Base-by-base conservation (phyloP, 495 filamentous ascomycete genomes). In the Neurospora sp. region DNA sequence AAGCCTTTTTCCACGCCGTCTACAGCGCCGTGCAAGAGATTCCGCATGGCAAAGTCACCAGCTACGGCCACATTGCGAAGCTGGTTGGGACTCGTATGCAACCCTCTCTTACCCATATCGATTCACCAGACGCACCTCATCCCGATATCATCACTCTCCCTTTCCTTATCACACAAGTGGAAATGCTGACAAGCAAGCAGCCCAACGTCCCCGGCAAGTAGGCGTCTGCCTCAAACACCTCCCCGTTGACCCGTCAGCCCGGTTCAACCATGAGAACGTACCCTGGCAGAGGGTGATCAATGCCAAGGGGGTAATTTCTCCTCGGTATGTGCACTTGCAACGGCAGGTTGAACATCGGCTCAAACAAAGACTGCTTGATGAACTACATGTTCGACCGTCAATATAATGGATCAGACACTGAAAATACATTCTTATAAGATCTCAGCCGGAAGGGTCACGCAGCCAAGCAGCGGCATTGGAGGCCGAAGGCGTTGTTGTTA, bases 221-320 rank as follows among this genome's bases (percentile, higher is more conserved):
- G 95, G 95, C 37, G 84, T 95, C 38, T 93, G 90, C 77, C 88
- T 98, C 2, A 97, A 97, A 79, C 90, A 96, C 76, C 90, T 98
- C 18, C 88, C 95, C 4, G 44, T 77, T 14, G 82, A 80, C 80
- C 76, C 82, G 35, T 80, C 77, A 42, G 75, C 75, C 71, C 82
- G 77, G 73, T 96, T 90, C 82, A 88, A 97, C 77, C 83, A 86
- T 72, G 85, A 82, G 20, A 97, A 93, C 76, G 94, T 97, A 12
- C 95, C 95, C 5, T 98, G 95, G 95, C 95, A 98, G 84, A 86
- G 95, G 69, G 93, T 98, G 12, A 92, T 98, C 75, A 96, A 95
- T 78, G 81, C 92, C 3, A 95, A 93, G 81, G 94, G 94, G 20
- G 85, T 89, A 73, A 94, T 98, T 75, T 95, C 93, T 39, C 92